Conservation (phyloP, 192 early-diverging fungal species). For the Linnemannia exigua region DNA sequence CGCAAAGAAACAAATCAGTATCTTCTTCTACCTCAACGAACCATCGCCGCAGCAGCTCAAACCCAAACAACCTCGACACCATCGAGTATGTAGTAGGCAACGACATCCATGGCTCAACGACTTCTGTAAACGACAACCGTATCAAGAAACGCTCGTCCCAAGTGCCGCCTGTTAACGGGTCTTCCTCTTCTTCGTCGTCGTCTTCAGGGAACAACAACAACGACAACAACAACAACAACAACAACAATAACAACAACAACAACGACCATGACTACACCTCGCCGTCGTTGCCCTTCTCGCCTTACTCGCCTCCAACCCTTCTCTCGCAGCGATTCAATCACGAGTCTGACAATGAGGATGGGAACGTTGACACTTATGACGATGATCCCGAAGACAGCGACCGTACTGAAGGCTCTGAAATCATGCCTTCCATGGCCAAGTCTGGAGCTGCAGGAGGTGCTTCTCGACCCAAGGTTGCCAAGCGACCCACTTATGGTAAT, state of each 20-base stretch:
- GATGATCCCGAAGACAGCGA: constrained; percentile 49
- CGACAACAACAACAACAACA: too few relatives aligned
- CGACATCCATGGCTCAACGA: background rate
- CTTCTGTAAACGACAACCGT: background rate
- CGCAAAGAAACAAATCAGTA: constrained; percentile 1
- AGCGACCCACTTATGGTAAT: constrained; percentile 31
- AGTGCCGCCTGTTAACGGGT: background rate
- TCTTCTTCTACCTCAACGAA: background rate
- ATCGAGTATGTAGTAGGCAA: background rate
- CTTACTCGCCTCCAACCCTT: constrained; percentile 2
- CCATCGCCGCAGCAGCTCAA: constrained; percentile 2
- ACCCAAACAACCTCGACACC: constrained; percentile 3
- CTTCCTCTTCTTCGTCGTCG: background rate
- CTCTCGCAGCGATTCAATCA: constrained; percentile 47
- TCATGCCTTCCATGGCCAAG: constrained; percentile 4
- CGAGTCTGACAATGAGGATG: constrained; percentile 34
- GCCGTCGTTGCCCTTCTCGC: constrained; percentile 8
- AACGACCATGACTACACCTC: constrained; percentile 13
- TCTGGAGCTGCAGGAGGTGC: background rate
- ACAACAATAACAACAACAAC: background rate
- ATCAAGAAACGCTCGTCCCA: background rate
- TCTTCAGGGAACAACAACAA: background rate
- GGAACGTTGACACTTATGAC: constrained; percentile 18
- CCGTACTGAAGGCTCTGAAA: constrained; percentile 47
- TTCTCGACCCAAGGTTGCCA: constrained; percentile 16